Evolutionary conservation across 345 rosid genomes (phyloP).

Genomic region (Noccaea bulbosa): DNA sequence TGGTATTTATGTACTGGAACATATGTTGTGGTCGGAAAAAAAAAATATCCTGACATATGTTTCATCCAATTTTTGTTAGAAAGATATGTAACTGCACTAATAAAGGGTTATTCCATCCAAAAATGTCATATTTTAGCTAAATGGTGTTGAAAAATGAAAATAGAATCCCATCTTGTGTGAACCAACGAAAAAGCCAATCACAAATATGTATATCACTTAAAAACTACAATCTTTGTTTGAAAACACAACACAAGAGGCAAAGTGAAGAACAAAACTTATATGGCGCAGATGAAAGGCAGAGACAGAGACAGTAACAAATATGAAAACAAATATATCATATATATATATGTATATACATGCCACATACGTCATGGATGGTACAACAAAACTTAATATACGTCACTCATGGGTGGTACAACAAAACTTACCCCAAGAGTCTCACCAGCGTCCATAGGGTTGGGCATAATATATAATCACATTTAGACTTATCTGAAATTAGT

Average conservation of each 20-base stretch:
- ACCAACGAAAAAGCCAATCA: too few relatives aligned
- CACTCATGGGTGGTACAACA: background rate
- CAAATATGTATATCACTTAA: background rate
- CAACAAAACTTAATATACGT: too few relatives aligned
- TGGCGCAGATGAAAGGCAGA: background rate
- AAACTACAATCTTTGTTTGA: background rate
- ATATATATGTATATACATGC: background rate
- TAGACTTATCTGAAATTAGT: background rate
- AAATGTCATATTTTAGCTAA: too few relatives aligned
- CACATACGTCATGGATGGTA: too few relatives aligned
- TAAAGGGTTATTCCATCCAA: too few relatives aligned
- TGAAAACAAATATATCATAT: background rate
- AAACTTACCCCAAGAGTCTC: conserved; percentile 20
- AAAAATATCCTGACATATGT: too few relatives aligned
- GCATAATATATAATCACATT: background rate
- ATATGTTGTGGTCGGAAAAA: too few relatives aligned
- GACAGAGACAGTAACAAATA: background rate
- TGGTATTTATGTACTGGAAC: too few relatives aligned
- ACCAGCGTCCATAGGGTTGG: background rate
- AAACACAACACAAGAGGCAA: background rate
- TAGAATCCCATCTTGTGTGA: too few relatives aligned
- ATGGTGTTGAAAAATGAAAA: too few relatives aligned
- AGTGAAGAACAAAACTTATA: conserved; percentile 9
- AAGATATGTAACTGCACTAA: too few relatives aligned
- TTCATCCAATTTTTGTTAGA: too few relatives aligned